Base-by-base conservation (phyloP, 305 asterid genomes). In the Fraxinus albicans region DNA sequence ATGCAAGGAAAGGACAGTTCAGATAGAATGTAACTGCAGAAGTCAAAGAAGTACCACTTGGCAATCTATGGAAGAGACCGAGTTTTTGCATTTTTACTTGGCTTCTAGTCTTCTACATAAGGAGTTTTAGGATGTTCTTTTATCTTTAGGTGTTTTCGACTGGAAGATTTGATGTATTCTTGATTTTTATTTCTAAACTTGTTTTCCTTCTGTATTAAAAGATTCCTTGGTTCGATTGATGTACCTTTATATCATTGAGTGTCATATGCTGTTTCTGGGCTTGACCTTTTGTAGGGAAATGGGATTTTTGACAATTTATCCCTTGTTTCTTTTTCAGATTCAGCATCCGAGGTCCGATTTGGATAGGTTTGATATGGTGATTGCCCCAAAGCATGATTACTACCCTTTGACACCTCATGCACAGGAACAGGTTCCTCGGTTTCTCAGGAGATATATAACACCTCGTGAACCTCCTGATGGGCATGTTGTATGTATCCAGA, bases 341-440 rank as follows among this genome's bases (percentile, higher is more conserved):
- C 99, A 97, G 89, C 99, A 97, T 86, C 99, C 99, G 63, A 88
- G 99, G 84, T 91, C 98, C 80, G 93, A 84, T 83, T 88, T 97
- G 90, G 94, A 94, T 77, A 91, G 99, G 88, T 95, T 97, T 82
- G 99, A 97, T 90, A 84, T 97, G 92, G 99, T 97, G 83, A 91
- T 97, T 82, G 86, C 98, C 77, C 99, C 99, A 72, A 89, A 89
- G 84, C 99, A 97, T 84, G 99, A 97, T 89, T 97, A 91, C 86
- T 95, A 87, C 82, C 92, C 98, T 74, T 85, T 97, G 89, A 95
- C 94, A 83, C 89, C 97, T 84, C 89, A 80, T 35, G 99, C 91
- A 40, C 93, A 89, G 83, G 94, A 90, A 87, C 96, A 94, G 88
- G 94, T 95, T 86, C 99, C 99, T 83, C 90, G 91, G 80, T 72